These are phyloP conservation scores for Pistacia integerrima DNA, from an alignment of 345 rosid species.

Conservation along the genomic window DNA sequence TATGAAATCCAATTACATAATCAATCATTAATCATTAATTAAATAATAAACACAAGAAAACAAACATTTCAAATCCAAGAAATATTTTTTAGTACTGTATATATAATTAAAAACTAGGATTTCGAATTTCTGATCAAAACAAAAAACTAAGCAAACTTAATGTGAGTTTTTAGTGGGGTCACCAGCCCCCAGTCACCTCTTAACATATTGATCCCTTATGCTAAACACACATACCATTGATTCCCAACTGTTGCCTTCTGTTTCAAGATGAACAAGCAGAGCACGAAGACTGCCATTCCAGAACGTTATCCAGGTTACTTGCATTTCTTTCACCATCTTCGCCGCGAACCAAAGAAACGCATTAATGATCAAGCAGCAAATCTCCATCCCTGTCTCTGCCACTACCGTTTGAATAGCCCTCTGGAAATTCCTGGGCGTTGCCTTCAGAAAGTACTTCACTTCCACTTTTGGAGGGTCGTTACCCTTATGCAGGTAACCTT, in stretches of 20 bases:
- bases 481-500: constrained; percentile 23
- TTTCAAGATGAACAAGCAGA: constrained; percentile 36
- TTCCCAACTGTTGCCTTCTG: constrained; percentile 32
- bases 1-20: background rate
- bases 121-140: too few species aligned
- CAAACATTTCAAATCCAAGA: too few species aligned
- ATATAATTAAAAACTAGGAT: too few species aligned
- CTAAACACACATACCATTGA: constrained; percentile 15
- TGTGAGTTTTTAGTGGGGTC: too few species aligned
- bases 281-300: constrained; percentile 56
- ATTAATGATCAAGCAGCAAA: constrained; percentile 49
- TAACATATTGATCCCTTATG: too few species aligned
- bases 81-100: too few species aligned
- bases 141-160: too few species aligned
- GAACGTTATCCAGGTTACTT: constrained; percentile 41
- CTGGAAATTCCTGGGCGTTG: constrained; percentile 35
- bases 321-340: constrained; percentile 43
- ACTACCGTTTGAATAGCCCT: constrained; percentile 29
- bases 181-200: too few species aligned
- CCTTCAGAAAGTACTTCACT: constrained; percentile 39
- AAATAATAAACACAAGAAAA: background rate
- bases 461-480: constrained; percentile 30
- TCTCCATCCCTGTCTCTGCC: constrained; percentile 25
- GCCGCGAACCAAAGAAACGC: constrained; percentile 56
- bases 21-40: background rate